Evolutionary conservation across 2,329 filamentous ascomycete genomes (phyloP).

Genomic region (Mycosphaerella arachidis): DNA sequence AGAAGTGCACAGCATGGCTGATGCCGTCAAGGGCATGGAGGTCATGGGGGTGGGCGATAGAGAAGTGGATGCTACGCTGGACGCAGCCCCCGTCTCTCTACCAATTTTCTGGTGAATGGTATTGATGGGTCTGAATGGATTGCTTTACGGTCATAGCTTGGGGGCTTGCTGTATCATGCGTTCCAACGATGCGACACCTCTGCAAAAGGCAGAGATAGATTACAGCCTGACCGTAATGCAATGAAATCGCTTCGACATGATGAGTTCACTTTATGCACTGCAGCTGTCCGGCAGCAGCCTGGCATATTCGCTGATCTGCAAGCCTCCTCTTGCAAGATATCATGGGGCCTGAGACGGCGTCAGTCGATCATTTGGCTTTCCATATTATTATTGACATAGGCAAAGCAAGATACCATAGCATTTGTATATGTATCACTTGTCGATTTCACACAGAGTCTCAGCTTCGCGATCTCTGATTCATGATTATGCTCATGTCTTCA

Average conservation of each 20-base stretch:
- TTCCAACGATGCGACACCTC: neutral
- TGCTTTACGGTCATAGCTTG: neutral
- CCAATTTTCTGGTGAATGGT: neutral
- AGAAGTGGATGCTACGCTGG: neutral
- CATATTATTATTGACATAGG: too few species aligned
- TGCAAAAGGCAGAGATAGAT: neutral
- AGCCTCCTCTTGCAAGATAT: too few species aligned
- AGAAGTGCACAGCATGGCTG: conserved; percentile 1
- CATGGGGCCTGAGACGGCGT: too few species aligned
- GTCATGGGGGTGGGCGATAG: neutral
- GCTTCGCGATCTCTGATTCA: too few species aligned
- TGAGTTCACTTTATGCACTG: neutral
- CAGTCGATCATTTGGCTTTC: too few species aligned
- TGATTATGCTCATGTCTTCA: too few species aligned
- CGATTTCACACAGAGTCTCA: too few species aligned
- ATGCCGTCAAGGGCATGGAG: neutral
- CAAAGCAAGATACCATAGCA: too few species aligned
- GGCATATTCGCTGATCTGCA: too few species aligned
- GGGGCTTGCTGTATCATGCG: neutral
- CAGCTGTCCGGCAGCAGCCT: neutral
- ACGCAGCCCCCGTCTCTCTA: neutral
- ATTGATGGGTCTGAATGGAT: neutral
- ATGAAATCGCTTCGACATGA: neutral
- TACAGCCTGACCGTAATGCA: neutral
- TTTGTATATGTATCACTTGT: too few species aligned